A percentile compares a stretch with the other conserved stretches of the same genome.
phyloP scores from a whole-genome alignment of 768 basidiomycete genomes.

The Suillus hirtellus region DNA sequence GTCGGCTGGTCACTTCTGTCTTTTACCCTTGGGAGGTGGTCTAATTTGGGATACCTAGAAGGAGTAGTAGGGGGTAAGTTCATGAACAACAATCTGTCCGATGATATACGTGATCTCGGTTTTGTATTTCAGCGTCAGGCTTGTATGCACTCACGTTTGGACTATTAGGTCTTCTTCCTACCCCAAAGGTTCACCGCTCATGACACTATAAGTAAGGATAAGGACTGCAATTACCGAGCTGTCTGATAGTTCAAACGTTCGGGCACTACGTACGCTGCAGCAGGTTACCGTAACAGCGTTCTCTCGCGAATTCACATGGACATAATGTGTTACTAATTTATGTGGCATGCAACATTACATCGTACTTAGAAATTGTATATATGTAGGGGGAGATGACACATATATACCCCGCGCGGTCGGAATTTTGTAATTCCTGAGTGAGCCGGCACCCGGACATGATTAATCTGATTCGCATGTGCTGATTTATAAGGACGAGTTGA shows the following conservation, averaged over 20 bases:
- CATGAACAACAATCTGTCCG: background rate
- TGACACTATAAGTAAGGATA: constrained; percentile 17
- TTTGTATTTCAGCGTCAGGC: constrained; percentile 53
- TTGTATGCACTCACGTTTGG: constrained; percentile 73
- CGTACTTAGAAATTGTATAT: background rate
- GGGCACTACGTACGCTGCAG: background rate
- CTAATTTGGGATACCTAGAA: constrained; percentile 60
- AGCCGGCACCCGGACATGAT: background rate
- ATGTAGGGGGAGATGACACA: background rate
- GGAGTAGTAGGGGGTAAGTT: constrained; percentile 63
- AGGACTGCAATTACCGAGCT: background rate
- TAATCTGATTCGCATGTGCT: too few relatives aligned
- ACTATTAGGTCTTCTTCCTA: constrained; percentile 71
- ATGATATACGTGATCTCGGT: background rate
- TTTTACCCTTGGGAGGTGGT: constrained; percentile 66
- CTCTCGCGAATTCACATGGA: background rate
- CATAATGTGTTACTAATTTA: background rate
- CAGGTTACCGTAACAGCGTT: background rate
- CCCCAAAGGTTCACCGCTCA: constrained; percentile 52
- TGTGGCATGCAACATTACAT: background rate
- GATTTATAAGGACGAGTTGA: background rate
- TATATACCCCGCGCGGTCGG: background rate
- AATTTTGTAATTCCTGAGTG: background rate
- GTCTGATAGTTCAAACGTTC: background rate
- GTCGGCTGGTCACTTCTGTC: constrained; percentile 66